phyloP scores from a whole-genome alignment of 305 asterid genomes.

The Solanum hybrid region DNA sequence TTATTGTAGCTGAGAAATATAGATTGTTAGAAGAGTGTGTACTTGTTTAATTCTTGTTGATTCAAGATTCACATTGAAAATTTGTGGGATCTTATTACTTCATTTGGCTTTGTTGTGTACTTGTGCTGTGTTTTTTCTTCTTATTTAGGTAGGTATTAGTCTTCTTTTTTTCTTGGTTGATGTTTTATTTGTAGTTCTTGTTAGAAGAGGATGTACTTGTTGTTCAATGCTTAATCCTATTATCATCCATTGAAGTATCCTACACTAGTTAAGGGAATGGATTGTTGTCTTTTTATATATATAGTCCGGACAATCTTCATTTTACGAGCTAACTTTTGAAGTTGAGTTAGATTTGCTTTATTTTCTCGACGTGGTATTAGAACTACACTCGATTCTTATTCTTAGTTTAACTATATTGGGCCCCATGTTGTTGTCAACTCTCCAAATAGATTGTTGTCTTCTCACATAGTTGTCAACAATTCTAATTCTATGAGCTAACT shows the following conservation, averaged over 20 bases:
- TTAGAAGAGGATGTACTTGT: not conserved
- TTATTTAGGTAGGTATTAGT: too few relatives aligned
- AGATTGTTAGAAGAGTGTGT: not conserved
- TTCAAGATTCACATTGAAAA: constrained; percentile 22
- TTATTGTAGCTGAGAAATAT: not conserved
- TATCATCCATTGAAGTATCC: not conserved
- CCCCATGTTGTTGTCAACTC: not conserved
- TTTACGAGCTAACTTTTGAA: not conserved
- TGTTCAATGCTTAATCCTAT: not conserved
- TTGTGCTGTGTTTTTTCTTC: too few relatives aligned
- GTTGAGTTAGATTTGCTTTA: not conserved
- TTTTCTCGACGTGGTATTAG: not conserved
- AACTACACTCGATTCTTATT: not conserved
- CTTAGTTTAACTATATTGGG: not conserved
- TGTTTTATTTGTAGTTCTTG: not conserved
- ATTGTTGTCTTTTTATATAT: not conserved
- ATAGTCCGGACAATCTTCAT: not conserved
- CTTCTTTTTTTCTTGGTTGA: not conserved
- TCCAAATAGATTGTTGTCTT: not conserved
- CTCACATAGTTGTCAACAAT: not conserved
- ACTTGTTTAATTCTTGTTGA: not conserved
- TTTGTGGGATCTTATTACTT: not conserved
- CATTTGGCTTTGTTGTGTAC: not conserved
- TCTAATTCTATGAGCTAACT: not conserved
- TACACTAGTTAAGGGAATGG: not conserved